These are phyloP conservation scores for Perkinsus olseni DNA, from an alignment of 169 alveolate species.

Conservation along the genomic window DNA sequence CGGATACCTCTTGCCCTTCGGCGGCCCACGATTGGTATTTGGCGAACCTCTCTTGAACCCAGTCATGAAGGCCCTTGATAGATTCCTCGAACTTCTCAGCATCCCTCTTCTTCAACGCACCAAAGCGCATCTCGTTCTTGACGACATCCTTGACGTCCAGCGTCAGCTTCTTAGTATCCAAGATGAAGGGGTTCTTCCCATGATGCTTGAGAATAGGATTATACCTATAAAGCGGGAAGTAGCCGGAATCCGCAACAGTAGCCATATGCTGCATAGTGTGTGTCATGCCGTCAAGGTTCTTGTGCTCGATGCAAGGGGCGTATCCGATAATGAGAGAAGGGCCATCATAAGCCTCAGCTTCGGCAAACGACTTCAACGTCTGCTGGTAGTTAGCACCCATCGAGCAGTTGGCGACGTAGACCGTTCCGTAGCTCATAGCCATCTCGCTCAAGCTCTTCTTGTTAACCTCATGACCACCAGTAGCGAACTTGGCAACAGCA, in stretches of 20 bases:
- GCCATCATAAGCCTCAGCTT: constrained; percentile 47
- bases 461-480: constrained; percentile 39
- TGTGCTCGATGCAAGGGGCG: constrained; percentile 51
- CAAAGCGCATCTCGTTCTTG: constrained; percentile 33
- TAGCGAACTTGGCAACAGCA: constrained; percentile 49
- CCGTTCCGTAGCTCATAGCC: constrained; percentile 52
- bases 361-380: constrained; percentile 33
- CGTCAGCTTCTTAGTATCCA: constrained; percentile 31
- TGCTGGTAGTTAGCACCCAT: constrained; percentile 45
- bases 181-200: constrained; percentile 24
- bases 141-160: constrained; percentile 21
- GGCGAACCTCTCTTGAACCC: not conserved
- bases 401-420: constrained; percentile 46
- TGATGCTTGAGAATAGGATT: constrained; percentile 25
- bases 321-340: constrained; percentile 46
- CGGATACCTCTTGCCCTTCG: not conserved
- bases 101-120: constrained; percentile 19
- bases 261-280: constrained; percentile 5
- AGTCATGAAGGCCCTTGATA: not conserved
- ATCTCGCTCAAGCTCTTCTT: constrained; percentile 48
- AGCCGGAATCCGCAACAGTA: constrained; percentile 43
- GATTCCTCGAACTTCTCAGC: constrained; percentile 26
- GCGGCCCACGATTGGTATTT: not conserved
- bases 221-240: constrained; percentile 42
- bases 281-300: constrained; percentile 14